phyloP scores from a whole-genome alignment of 2,329 filamentous ascomycete species.

The Venturiaceae sp. region DNA sequence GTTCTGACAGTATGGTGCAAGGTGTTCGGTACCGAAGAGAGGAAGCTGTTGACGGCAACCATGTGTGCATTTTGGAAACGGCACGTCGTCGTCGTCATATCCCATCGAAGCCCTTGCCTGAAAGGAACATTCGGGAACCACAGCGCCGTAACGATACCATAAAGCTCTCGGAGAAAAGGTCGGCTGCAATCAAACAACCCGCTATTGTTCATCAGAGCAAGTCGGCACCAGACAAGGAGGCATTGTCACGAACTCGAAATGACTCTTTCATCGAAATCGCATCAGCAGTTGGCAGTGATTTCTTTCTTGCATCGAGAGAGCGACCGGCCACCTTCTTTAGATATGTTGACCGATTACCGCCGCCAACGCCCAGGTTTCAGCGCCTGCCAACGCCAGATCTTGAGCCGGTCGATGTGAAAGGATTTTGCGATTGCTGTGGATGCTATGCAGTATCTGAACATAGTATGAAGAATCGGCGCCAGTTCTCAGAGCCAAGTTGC shows the following conservation, averaged over 20 bases:
- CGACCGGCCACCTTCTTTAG: background rate
- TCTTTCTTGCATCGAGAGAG: background rate
- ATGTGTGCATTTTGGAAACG: background rate
- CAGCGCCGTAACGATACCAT: background rate
- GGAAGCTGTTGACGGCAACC: slow-evolving; percentile 2
- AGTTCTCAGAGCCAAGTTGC: background rate
- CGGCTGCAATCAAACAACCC: background rate
- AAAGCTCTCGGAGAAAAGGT: background rate
- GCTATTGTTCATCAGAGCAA: background rate
- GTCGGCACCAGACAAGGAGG: background rate
- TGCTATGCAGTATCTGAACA: slow-evolving; percentile 6
- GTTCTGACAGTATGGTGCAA: background rate
- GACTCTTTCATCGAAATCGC: background rate
- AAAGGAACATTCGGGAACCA: background rate
- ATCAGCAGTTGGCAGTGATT: background rate
- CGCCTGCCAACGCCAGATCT: slow-evolving; percentile 25
- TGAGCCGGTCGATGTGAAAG: slow-evolving; percentile 15
- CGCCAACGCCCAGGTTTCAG: slow-evolving; percentile 20
- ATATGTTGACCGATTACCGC: slow-evolving; percentile 12
- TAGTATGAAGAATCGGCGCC: background rate
- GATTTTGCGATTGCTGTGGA: slow-evolving; percentile 24
- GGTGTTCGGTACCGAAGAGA: background rate
- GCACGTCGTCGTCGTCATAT: background rate
- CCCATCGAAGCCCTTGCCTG: background rate
- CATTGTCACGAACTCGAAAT: background rate